Base-by-base conservation (phyloP, 192 early-diverging fungal genomes). In the Podila epigama region DNA sequence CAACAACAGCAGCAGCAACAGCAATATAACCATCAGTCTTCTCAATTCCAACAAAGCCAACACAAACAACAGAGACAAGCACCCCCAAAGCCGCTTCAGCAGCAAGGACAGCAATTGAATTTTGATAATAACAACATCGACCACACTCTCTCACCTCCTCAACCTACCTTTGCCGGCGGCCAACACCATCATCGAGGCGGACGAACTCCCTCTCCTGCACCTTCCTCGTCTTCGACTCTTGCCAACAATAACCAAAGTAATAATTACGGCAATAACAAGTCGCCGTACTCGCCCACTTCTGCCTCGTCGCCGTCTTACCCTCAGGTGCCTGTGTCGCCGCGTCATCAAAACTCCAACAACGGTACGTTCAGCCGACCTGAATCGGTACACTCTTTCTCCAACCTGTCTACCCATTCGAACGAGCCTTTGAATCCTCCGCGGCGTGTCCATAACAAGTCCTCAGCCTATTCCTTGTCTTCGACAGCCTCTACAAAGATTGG, bases 351-450 rank as follows among this genome's bases (percentile, higher is more conserved):
- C 28, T 20, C 2, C 60, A 41, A 34, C 42, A 31, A 22, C n/a
- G 22, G 35, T 2, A 32, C 60, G 20, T 1, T 35, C n/a, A 36
- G 51, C 51, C 48, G 62, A 37, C 62, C 62, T 37, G 34, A 39
- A 33, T 64, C 62, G 8, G 27, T 64, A 6, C 28, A 15, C 35
- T 64, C 52, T 18, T 31, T 32, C 25, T 54, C 51, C 15, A 51
- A 36, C 16, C 44, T 39, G 18, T 64, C 62, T 20, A 64, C 62
- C 5, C 36, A 39, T n/a, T 64, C 62, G 51, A 64, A 64, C 62
- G 62, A 64, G 11, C 62, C 62, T 33, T 25, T 64, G 27, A 29
- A 51, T 8, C 62, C 50, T 16, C 34, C 33, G 8, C 27, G 37
- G 10, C 16, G n/a, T 28, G 2, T 42, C 22, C 20, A 40, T 28